phyloP scores from a whole-genome alignment of 164 flowering plant genomes.

The Dillenia suffruticosa region DNA sequence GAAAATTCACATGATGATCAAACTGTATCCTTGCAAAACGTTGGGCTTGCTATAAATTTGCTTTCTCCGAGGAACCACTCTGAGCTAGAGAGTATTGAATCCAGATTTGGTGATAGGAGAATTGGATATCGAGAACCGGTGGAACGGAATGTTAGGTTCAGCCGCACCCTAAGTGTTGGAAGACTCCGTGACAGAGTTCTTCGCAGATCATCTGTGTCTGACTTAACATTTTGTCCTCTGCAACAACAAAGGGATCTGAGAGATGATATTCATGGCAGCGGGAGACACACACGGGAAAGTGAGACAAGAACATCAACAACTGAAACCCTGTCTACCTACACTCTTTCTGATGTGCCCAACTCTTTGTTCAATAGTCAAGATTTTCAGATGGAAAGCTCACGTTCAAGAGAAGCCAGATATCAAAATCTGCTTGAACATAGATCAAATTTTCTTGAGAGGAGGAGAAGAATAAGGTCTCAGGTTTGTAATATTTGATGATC shows the following conservation, averaged over 20 bases:
- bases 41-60: slow-evolving; percentile 17
- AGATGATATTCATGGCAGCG: slow-evolving; percentile 30
- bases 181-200: slow-evolving; percentile 97
- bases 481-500: slow-evolving; percentile 29
- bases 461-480: slow-evolving; percentile 96
- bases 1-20: slow-evolving; percentile 23
- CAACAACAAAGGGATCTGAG: slow-evolving; percentile 48
- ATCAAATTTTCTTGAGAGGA: slow-evolving; percentile 77
- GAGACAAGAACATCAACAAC: slow-evolving; percentile 21
- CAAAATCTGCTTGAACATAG: slow-evolving; percentile 68
- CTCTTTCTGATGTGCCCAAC: slow-evolving; percentile 24
- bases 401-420: slow-evolving; percentile 59
- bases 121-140: slow-evolving; percentile 60
- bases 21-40: slow-evolving; percentile 18
- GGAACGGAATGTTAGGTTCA: slow-evolving; percentile 75
- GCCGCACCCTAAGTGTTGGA: slow-evolving; percentile 89
- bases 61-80: slow-evolving; percentile 27
- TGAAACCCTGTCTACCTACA: slow-evolving; percentile 32
- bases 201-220: slow-evolving; percentile 67
- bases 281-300: slow-evolving; percentile 20
- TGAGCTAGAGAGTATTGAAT: slow-evolving; percentile 32
- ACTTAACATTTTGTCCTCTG: slow-evolving; percentile 42
- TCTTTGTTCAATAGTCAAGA: slow-evolving; percentile 36
- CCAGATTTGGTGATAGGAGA: slow-evolving; percentile 43
- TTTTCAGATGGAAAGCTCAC: slow-evolving; percentile 42